A percentile compares a stretch with the other conserved stretches of the same genome.
Conservation (phyloP, 495 filamentous ascomycete species). For the Daldinia concentrica region DNA sequence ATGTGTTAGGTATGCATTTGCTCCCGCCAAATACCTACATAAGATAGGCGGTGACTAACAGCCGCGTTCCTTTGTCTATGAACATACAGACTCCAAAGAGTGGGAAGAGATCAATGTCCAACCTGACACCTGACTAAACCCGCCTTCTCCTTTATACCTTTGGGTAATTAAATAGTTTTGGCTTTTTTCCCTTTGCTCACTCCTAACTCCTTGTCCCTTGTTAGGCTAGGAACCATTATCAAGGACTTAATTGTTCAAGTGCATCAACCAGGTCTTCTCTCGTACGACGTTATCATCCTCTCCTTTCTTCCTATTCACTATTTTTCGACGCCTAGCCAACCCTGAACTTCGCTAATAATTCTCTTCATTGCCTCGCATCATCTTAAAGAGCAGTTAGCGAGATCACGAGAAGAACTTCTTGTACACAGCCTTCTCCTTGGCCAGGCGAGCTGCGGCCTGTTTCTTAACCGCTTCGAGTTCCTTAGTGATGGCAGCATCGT, state of each 20-base stretch:
- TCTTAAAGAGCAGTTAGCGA: not conserved
- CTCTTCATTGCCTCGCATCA: not conserved
- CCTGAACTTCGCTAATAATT: not conserved
- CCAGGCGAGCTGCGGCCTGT: constrained; percentile 71
- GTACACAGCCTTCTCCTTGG: constrained; percentile 89
- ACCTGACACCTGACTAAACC: not conserved
- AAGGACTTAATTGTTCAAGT: not conserved
- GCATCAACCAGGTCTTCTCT: not conserved
- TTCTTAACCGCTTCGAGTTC: constrained; percentile 82
- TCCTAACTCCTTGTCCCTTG: not conserved
- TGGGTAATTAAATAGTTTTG: not conserved
- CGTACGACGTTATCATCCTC: not conserved
- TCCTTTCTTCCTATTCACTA: not conserved
- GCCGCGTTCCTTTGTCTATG: not conserved
- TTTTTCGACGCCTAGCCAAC: not conserved
- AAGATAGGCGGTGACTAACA: not conserved
- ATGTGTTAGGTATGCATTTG: not conserved
- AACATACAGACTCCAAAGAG: not conserved
- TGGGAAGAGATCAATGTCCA: not conserved
- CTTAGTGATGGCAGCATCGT: constrained; percentile 76
- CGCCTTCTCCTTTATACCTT: not conserved
- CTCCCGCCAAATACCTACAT: not conserved
- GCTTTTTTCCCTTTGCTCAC: not conserved
- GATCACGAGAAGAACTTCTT: constrained; percentile 79
- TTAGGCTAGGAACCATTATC: not conserved